A percentile compares a stretch with the other conserved stretches of the same genome.
Conservation (phyloP, 805 yeast genomes). For the Saccharomycopsis selenospora region DNA sequence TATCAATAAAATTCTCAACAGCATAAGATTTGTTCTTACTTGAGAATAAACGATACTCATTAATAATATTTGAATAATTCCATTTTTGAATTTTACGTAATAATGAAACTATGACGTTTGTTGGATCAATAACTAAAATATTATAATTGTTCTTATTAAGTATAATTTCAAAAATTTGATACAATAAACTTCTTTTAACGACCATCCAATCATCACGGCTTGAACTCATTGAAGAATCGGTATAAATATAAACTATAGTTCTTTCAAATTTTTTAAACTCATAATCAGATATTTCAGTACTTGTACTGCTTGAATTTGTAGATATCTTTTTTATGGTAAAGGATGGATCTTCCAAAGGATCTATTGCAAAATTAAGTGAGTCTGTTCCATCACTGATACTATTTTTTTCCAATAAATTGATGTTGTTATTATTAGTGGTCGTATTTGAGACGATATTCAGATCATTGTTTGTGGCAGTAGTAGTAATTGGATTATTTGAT, state of each 20-base stretch:
- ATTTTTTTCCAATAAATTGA: conserved; percentile 10
- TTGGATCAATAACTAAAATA: conserved; percentile 67
- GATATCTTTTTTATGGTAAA: not conserved
- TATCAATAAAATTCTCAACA: conserved; percentile 76
- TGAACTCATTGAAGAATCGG: conserved; percentile 7
- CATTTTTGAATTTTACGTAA: conserved; percentile 80
- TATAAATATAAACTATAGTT: conserved; percentile 11
- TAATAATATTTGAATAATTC: conserved; percentile 77
- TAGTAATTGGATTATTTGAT: not conserved
- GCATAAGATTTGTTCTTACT: conserved; percentile 68
- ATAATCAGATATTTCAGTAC: not conserved
- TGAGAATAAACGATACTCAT: conserved; percentile 74
- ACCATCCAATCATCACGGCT: conserved; percentile 52
- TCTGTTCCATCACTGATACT: too few relatives aligned
- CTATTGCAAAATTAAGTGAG: conserved; percentile 21
- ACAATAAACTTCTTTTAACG: conserved; percentile 56
- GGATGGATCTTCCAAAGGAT: not conserved
- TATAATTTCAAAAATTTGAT: conserved; percentile 56
- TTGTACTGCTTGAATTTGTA: conserved; percentile 28
- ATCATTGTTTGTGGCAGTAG: conserved; percentile 32
- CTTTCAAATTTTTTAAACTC: conserved; percentile 11
- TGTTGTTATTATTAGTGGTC: conserved; percentile 4
- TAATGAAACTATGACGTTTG: conserved; percentile 73
- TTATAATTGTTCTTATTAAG: conserved; percentile 60
- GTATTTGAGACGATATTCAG: conserved; percentile 33